These are phyloP conservation scores for Cryptococcus sp. DNA, from an alignment of 1,284 basidiomycete genomes.

Conservation along the genomic window DNA sequence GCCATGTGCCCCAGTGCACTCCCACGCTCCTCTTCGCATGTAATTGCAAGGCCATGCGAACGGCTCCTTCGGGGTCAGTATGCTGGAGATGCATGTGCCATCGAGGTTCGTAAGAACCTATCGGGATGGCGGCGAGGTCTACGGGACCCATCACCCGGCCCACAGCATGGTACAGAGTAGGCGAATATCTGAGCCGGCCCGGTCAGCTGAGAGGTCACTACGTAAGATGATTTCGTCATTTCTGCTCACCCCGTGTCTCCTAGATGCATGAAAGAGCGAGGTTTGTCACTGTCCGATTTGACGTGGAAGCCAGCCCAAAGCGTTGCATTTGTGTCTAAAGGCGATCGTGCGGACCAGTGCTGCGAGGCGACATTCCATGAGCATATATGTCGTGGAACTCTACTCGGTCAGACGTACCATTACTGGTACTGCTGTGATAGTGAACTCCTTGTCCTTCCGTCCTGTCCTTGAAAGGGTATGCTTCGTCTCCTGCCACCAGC, in stretches of 20 bases:
- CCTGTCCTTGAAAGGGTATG: slow-evolving; percentile 30
- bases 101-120: slow-evolving; percentile 54
- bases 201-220: not conserved
- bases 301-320: slow-evolving; percentile 55
- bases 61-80: slow-evolving; percentile 53
- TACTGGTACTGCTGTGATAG: slow-evolving; percentile 46
- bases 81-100: slow-evolving; percentile 55
- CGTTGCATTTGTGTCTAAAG: slow-evolving; percentile 55
- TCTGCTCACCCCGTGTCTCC: slow-evolving; percentile 49
- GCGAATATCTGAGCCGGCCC: slow-evolving; percentile 48
- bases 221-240: not conserved
- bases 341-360: slow-evolving; percentile 57
- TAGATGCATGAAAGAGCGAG: slow-evolving; percentile 53
- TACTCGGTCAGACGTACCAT: slow-evolving; percentile 32
- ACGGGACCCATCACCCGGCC: slow-evolving; percentile 54
- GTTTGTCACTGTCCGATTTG: slow-evolving; percentile 34
- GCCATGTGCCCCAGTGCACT: slow-evolving; percentile 58
- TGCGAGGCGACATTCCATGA: slow-evolving; percentile 19
- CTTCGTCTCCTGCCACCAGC: slow-evolving; percentile 51
- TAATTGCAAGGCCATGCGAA: slow-evolving; percentile 51
- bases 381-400: not conserved
- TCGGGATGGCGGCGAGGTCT: slow-evolving; percentile 55
- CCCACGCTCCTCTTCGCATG: slow-evolving; percentile 47
- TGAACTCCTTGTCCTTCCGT: slow-evolving; percentile 34
- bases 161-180: slow-evolving; percentile 52